Conservation (phyloP, 805 yeast genomes). For the Ogataea trehalophila region DNA sequence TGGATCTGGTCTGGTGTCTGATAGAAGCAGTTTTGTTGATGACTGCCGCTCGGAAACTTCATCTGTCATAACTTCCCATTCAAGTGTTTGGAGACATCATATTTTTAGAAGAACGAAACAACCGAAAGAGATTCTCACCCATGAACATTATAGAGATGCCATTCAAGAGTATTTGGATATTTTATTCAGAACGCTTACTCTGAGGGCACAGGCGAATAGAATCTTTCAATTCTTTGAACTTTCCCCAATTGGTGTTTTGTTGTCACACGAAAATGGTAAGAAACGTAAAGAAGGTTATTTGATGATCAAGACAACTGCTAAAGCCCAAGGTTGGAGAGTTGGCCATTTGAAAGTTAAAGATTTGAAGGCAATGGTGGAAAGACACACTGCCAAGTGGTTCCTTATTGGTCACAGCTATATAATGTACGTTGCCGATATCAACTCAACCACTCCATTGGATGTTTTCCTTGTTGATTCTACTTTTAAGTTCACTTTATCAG, state of each 20-base stretch:
- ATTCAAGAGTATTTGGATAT: conserved; percentile 66
- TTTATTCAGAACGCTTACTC: conserved; percentile 52
- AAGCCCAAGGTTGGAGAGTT: conserved; percentile 93
- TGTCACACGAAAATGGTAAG: conserved; percentile 76
- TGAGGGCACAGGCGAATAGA: conserved; percentile 77
- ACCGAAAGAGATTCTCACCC: conserved; percentile 7
- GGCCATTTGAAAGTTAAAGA: conserved; percentile 80
- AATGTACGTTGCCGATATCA: conserved; percentile 78
- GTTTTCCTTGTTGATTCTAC: conserved; percentile 81
- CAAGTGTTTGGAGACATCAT: too few species aligned
- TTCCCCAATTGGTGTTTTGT: conserved; percentile 78
- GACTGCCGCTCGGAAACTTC: too few species aligned
- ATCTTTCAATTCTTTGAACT: conserved; percentile 84
- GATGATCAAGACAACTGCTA: conserved; percentile 75
- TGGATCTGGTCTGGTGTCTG: too few species aligned
- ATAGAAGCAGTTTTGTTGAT: too few species aligned
- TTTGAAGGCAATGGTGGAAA: conserved; percentile 77
- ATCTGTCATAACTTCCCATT: too few species aligned
- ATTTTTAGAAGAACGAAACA: not conserved
- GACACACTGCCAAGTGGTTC: conserved; percentile 93
- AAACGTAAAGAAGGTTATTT: conserved; percentile 88
- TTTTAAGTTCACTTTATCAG: conserved; percentile 54
- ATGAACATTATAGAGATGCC: conserved; percentile 35
- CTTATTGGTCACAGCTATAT: conserved; percentile 80
- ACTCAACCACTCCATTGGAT: conserved; percentile 84